phyloP scores from a whole-genome alignment of 208 protist genomes.

The Histomonas meleagridis region DNA sequence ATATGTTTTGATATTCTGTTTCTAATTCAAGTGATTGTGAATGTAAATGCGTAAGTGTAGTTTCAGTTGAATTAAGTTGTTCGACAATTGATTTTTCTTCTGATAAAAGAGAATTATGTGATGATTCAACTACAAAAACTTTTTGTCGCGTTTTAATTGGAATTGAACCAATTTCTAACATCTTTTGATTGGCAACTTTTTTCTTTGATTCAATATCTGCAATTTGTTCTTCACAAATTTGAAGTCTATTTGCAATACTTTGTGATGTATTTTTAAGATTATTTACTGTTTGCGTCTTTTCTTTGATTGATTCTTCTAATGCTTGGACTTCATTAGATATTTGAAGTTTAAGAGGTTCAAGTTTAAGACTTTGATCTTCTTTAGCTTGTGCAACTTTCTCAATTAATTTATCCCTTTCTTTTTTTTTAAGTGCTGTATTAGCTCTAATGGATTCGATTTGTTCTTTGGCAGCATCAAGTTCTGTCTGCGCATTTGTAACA shows the following conservation, averaged over 20 bases:
- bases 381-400: background rate
- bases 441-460: background rate
- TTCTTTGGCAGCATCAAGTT: background rate
- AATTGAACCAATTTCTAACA: conserved; percentile 29
- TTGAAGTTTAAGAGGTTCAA: background rate
- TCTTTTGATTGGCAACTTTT: background rate
- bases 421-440: conserved; percentile 17
- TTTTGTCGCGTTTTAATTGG: background rate
- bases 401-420: background rate
- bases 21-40: background rate
- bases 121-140: background rate
- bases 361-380: conserved; percentile 15
- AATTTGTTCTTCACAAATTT: background rate
- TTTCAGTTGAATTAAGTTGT: background rate
- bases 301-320: background rate
- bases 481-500: conserved; percentile 8
- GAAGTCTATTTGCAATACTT: background rate
- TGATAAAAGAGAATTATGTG: background rate
- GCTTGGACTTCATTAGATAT: background rate
- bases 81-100: background rate
- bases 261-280: background rate
- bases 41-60: background rate
- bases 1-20: conserved; percentile 34
- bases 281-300: background rate
- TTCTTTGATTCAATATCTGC: background rate